These are phyloP conservation scores for Ensete glaucum DNA, from an alignment of 176 grass and related monocot genomes.

Conservation along the genomic window DNA sequence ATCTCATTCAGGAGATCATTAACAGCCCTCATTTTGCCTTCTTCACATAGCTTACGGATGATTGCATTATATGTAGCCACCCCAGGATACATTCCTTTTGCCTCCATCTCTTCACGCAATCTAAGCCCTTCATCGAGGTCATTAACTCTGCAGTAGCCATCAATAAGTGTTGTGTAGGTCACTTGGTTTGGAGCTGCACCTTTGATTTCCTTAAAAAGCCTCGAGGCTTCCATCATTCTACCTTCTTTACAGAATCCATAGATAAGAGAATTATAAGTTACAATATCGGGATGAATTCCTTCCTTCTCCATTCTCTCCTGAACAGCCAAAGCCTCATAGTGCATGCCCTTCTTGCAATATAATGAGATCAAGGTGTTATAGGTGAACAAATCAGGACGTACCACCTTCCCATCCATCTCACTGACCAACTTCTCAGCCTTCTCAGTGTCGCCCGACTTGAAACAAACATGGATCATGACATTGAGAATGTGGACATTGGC, in stretches of 20 bases:
- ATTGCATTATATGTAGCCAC: slow-evolving; percentile 62
- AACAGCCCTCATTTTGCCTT: slow-evolving; percentile 61
- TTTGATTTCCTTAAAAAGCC: slow-evolving; percentile 44
- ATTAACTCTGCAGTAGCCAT: slow-evolving; percentile 65
- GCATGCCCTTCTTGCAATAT: slow-evolving; percentile 70
- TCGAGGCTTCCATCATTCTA: slow-evolving; percentile 55
- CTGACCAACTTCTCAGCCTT: slow-evolving; percentile 36
- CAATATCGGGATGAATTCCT: slow-evolving; percentile 41
- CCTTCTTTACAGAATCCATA: slow-evolving; percentile 66
- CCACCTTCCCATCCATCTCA: slow-evolving; percentile 42
- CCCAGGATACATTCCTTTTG: slow-evolving; percentile 38
- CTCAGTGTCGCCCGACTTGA: slow-evolving; percentile 48
- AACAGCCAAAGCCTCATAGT: slow-evolving; percentile 66
- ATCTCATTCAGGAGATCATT: slow-evolving; percentile 69
- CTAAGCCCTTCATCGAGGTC: slow-evolving; percentile 35
- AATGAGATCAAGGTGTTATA: slow-evolving; percentile 79
- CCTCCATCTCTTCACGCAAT: slow-evolving; percentile 58
- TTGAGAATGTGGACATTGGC: slow-evolving; percentile 68
- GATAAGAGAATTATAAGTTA: slow-evolving; percentile 71
- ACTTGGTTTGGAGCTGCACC: slow-evolving; percentile 33
- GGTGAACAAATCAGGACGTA: slow-evolving; percentile 46
- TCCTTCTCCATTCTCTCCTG: slow-evolving; percentile 57
- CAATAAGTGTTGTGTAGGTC: slow-evolving; percentile 73
- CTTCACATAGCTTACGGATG: slow-evolving; percentile 72
- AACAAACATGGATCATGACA: slow-evolving; percentile 79